phyloP scores from a whole-genome alignment of 306 rosid genomes.

The Pyrus bretschneideri region DNA sequence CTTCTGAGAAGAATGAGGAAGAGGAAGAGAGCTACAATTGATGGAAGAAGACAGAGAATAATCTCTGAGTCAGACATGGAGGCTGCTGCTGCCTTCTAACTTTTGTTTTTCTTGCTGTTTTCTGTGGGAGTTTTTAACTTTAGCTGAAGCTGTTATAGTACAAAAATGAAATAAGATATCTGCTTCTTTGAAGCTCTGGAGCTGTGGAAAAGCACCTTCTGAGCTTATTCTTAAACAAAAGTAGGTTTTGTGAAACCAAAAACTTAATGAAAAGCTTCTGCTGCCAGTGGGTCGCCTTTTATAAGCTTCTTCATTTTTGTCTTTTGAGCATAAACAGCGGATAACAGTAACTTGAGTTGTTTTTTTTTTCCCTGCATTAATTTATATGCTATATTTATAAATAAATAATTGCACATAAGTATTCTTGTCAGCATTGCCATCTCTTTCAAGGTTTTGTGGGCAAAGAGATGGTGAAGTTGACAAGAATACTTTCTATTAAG shows the following conservation, averaged over 20 bases:
- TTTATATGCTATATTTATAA: too few relatives aligned
- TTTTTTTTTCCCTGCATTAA: too few relatives aligned
- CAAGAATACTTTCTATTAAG: too few relatives aligned
- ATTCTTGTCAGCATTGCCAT: too few relatives aligned
- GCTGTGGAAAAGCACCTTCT: slow-evolving; percentile 20
- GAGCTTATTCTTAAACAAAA: slow-evolving; percentile 9
- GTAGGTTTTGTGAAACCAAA: slow-evolving; percentile 19
- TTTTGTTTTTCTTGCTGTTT: background rate
- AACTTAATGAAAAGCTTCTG: slow-evolving; percentile 9
- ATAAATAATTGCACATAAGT: too few relatives aligned
- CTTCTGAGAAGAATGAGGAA: slow-evolving; percentile 52
- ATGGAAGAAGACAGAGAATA: slow-evolving; percentile 44
- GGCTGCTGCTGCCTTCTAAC: slow-evolving; percentile 12
- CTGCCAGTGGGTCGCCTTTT: slow-evolving; percentile 44
- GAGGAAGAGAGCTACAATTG: slow-evolving; percentile 46
- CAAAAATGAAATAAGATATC: slow-evolving; percentile 6
- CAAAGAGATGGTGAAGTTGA: too few relatives aligned
- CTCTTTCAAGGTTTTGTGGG: too few relatives aligned
- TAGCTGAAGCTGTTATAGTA: background rate
- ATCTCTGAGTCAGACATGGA: slow-evolving; percentile 62
- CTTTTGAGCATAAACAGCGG: slow-evolving; percentile 3
- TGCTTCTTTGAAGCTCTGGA: slow-evolving; percentile 7
- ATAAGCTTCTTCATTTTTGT: slow-evolving; percentile 34
- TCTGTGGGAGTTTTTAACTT: background rate
- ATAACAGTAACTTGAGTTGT: background rate